These are phyloP conservation scores for Garcia nutans DNA, from an alignment of 345 rosid species.

Conservation along the genomic window DNA sequence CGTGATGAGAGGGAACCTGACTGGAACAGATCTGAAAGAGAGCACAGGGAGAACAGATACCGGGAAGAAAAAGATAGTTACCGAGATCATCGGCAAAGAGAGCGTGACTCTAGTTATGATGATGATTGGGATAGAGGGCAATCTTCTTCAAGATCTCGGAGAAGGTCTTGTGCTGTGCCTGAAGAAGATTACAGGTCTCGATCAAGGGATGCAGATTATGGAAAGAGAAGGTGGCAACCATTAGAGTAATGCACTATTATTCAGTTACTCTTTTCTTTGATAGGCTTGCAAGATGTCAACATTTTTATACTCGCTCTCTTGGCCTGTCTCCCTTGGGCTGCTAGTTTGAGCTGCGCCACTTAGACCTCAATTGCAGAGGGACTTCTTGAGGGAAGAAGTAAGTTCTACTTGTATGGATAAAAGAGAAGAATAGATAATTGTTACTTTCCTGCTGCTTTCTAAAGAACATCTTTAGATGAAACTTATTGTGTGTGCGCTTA, in stretches of 20 bases:
- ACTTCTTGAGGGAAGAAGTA: conserved; percentile 48
- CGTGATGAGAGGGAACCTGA: conserved; percentile 53
- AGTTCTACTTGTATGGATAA: conserved; percentile 42
- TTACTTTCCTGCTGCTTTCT: conserved; percentile 32
- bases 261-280: conserved; percentile 14
- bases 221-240: conserved; percentile 65
- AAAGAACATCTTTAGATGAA: conserved; percentile 25
- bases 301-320: conserved; percentile 7
- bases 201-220: conserved; percentile 73
- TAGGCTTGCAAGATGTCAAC: conserved; percentile 11
- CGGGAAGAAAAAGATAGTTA: conserved; percentile 66
- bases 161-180: conserved; percentile 60
- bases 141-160: conserved; percentile 61
- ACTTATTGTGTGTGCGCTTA: conserved; percentile 36
- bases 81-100: conserved; percentile 64
- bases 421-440: conserved; percentile 26
- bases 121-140: conserved; percentile 72
- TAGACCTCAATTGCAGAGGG: conserved; percentile 26
- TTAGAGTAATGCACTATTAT: conserved; percentile 38
- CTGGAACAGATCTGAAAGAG: conserved; percentile 58
- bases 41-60: conserved; percentile 51
- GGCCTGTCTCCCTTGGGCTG: conserved; percentile 25
- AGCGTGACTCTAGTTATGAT: conserved; percentile 61
- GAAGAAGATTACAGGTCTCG: conserved; percentile 70
- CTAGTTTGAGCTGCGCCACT: conserved; percentile 11